These are phyloP conservation scores for Closterium sp. DNA, from an alignment of 139 green algal species.

Conservation along the genomic window DNA sequence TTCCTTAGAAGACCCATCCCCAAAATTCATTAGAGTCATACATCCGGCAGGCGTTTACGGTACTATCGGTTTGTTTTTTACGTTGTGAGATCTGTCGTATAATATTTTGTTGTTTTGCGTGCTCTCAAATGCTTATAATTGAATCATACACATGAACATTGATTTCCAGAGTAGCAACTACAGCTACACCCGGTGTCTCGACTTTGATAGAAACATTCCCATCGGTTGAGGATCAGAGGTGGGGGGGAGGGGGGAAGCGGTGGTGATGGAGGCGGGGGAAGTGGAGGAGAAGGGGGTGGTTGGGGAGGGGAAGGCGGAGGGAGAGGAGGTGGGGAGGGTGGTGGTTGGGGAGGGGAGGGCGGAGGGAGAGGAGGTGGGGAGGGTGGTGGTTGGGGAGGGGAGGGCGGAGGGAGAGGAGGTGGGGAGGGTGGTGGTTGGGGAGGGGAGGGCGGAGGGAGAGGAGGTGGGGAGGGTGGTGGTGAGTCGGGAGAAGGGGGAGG, in stretches of 20 bases:
- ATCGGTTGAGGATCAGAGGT: not conserved
- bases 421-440: not conserved
- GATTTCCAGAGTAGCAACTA: not conserved
- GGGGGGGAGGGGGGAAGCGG: too few species aligned
- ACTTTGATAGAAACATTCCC: not conserved
- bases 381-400: not conserved
- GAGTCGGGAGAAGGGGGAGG: not conserved
- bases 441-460: not conserved
- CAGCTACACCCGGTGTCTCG: not conserved
- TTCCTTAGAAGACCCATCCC: too few species aligned
- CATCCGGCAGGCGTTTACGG: too few species aligned
- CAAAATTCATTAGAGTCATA: too few species aligned
- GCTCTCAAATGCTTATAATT: not conserved
- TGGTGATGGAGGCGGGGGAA: too few species aligned
- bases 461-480: not conserved
- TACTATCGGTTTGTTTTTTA: too few species aligned
- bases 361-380: not conserved
- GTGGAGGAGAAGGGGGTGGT: too few species aligned
- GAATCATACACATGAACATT: not conserved
- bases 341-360: not conserved
- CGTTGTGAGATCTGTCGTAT: too few species aligned
- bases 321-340: not conserved
- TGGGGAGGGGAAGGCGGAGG: too few species aligned
- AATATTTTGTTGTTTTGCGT: too few species aligned
- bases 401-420: not conserved